These are phyloP conservation scores for Kodamaea fungicola DNA, from an alignment of 1,139 yeast genomes.

Conservation along the genomic window DNA sequence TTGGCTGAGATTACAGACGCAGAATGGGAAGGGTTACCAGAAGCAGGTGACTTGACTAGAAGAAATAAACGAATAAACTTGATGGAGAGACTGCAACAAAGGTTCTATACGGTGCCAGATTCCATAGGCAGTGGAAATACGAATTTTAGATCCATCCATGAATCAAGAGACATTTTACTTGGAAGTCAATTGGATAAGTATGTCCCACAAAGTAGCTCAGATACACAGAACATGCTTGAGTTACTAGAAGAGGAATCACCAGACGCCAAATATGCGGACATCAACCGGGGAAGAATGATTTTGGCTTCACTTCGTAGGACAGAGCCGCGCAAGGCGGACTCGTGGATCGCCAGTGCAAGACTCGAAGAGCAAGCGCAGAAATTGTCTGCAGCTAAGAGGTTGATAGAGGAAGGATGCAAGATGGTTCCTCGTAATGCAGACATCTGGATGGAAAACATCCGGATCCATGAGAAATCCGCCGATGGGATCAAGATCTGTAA, in stretches of 20 bases:
- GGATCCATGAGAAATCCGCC: conserved; percentile 53
- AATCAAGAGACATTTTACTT: conserved; percentile 52
- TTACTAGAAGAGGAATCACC: conserved; percentile 3
- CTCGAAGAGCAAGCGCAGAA: conserved; percentile 68
- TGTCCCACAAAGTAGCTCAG: conserved; percentile 4
- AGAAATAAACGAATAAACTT: conserved; percentile 70
- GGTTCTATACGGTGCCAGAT: conserved; percentile 86
- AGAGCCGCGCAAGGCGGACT: conserved; percentile 70
- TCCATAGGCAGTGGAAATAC: conserved; percentile 38
- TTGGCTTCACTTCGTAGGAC: conserved; percentile 65
- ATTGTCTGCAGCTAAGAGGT: conserved; percentile 50
- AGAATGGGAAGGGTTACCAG: conserved; percentile 84
- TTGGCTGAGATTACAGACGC: conserved; percentile 57
- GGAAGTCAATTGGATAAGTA: conserved; percentile 43
- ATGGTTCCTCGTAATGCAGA: conserved; percentile 65
- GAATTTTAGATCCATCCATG: conserved; percentile 47
- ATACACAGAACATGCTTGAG: conserved; percentile 5
- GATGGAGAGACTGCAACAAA: conserved; percentile 58
- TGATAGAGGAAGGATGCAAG: conserved; percentile 72
- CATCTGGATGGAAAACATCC: conserved; percentile 78
- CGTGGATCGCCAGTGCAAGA: conserved; percentile 88
- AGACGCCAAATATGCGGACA: conserved; percentile 41
- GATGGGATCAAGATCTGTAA: conserved; percentile 43
- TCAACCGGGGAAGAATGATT: conserved; percentile 56
- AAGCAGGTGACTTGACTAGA: conserved; percentile 83